Evolutionary conservation across 2,329 filamentous ascomycete genomes (phyloP).

Genomic region (Aspergillus sojae): DNA sequence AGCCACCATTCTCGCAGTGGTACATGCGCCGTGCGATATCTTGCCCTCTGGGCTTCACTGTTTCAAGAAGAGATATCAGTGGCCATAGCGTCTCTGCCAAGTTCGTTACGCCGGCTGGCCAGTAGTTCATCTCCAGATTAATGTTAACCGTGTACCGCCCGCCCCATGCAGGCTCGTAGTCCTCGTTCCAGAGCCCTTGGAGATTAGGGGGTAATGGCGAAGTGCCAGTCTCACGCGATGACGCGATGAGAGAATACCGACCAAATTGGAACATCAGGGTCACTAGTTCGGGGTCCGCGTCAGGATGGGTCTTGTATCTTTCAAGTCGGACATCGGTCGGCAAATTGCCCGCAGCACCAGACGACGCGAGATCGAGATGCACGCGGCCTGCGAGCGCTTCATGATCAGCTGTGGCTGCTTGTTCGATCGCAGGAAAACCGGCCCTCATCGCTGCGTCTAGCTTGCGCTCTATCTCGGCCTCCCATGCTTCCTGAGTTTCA

Average conservation of each 20-base stretch:
- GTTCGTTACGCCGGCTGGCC: constrained; percentile 57
- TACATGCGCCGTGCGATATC: constrained; percentile 58
- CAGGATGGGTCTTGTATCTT: constrained; percentile 6
- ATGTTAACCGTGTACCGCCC: constrained; percentile 62
- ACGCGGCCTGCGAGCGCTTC: constrained; percentile 3
- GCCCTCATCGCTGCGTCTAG: neutral
- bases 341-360: neutral
- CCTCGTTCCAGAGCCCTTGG: constrained; percentile 59
- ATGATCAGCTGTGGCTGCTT: constrained; percentile 9
- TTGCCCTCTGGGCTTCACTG: constrained; percentile 40
- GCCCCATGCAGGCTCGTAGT: constrained; percentile 52
- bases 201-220: constrained; percentile 57
- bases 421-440: neutral
- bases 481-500: neutral
- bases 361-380: constrained; percentile 5
- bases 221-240: constrained; percentile 42
- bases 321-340: constrained; percentile 9
- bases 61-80: constrained; percentile 45
- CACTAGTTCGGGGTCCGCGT: constrained; percentile 41
- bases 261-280: constrained; percentile 55
- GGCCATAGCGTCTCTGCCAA: constrained; percentile 46
- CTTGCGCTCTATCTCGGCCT: neutral
- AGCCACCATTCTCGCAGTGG: constrained; percentile 52
- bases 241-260: constrained; percentile 56
- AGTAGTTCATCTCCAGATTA: constrained; percentile 65